phyloP scores from a whole-genome alignment of 176 grass and related monocot species.

The Triticum aestivum region DNA sequence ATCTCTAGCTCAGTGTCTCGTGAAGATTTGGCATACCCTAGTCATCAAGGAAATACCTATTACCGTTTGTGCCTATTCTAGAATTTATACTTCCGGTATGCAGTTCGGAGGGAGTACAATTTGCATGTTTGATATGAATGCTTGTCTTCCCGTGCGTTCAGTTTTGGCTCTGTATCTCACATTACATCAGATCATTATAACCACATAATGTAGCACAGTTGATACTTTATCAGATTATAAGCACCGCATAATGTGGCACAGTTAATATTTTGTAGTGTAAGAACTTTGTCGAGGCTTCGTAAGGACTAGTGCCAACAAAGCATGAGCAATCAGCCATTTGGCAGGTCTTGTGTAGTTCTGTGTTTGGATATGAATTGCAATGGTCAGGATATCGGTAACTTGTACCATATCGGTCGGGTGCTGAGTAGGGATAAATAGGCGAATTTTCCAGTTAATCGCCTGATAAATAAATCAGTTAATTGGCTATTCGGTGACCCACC shows the following conservation, averaged over 20 bases:
- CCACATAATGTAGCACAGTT: neutral
- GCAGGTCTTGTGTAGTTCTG: neutral
- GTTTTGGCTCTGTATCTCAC: neutral
- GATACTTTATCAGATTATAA: neutral
- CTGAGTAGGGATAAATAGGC: too few species aligned
- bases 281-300: neutral
- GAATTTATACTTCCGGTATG: neutral
- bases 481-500: too few species aligned
- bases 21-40: neutral
- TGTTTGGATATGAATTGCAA: neutral
- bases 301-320: neutral
- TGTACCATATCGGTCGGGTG: too few species aligned
- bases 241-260: neutral
- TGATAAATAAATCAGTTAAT: too few species aligned
- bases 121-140: neutral
- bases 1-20: neutral
- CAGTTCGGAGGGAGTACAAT: neutral
- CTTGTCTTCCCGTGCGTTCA: neutral
- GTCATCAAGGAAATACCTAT: neutral
- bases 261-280: neutral
- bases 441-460: too few species aligned
- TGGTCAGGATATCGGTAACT: too few species aligned
- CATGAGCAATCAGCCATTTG: neutral
- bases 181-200: neutral
- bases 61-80: neutral